Conservation (phyloP, 345 rosid genomes). For the Limnanthes douglasii region DNA sequence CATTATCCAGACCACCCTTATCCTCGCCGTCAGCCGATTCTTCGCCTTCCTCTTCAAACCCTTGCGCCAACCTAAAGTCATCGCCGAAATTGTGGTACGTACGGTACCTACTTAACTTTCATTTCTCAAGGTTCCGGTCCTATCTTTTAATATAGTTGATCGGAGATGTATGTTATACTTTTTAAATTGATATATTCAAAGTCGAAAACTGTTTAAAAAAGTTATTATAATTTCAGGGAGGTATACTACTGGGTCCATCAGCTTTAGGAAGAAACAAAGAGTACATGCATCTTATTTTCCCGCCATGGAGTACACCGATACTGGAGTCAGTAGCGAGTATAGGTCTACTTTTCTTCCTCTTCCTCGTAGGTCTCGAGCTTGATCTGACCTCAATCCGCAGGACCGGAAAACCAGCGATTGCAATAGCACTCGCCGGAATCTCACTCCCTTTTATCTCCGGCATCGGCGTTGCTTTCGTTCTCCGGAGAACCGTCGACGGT, state of each 20-base stretch:
- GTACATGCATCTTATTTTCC: slow-evolving; percentile 36
- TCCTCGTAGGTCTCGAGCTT: slow-evolving; percentile 83
- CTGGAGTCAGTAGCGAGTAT: slow-evolving; percentile 70
- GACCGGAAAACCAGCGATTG: slow-evolving; percentile 50
- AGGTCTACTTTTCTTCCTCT: slow-evolving; percentile 81
- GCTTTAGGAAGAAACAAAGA: slow-evolving; percentile 45
- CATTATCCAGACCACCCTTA: slow-evolving; percentile 53
- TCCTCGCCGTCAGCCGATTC: slow-evolving; percentile 44
- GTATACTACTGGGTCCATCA: slow-evolving; percentile 73
- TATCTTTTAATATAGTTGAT: too few species aligned
- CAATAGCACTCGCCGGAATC: slow-evolving; percentile 63
- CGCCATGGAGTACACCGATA: slow-evolving; percentile 56
- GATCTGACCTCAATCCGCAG: slow-evolving; percentile 51
- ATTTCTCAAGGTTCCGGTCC: too few species aligned
- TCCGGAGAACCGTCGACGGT: slow-evolving; percentile 29
- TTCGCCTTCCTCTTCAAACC: slow-evolving; percentile 76
- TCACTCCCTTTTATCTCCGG: slow-evolving; percentile 55
- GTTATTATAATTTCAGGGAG: slow-evolving; percentile 34
- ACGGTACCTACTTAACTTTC: too few species aligned
- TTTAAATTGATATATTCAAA: too few species aligned
- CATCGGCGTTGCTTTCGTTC: slow-evolving; percentile 44
- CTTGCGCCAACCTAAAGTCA: slow-evolving; percentile 88
- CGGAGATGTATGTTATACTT: too few species aligned
- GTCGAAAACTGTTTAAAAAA: too few species aligned
- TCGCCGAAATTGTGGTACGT: slow-evolving; percentile 78